Evolutionary conservation across 176 grass and related monocot species (phyloP), one percentile per base, ranked within the genome.

Genomic region (Paspalum notatum): DNA sequence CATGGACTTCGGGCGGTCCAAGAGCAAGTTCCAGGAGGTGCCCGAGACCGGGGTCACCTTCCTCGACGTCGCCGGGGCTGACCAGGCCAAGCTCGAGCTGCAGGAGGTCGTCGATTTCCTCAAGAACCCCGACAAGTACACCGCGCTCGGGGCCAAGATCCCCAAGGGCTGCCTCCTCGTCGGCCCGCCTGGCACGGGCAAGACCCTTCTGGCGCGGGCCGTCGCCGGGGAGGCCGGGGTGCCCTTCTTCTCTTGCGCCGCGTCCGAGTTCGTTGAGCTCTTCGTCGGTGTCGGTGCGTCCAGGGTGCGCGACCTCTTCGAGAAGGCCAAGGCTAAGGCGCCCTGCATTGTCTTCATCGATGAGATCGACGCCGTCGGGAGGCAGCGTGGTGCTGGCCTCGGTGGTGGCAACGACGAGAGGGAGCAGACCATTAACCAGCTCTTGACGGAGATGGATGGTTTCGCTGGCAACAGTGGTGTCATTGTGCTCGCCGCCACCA

Each of bases 331-430:
- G 79, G 81, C 96, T 6, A 98, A 98, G 88, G 96, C 96, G 9
- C 96, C 96, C 0, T 98, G 96, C 92, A 98, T 98, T 71, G 92
- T 98, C 20, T 98, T 95, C 81, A 98, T 98, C 13, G 96, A 98
- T 72, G 96, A 98, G 39, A 95, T 98, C 25, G 96, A 98, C 39
- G 96, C 96, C 0, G 96, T 98, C 12, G 96, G 96, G 10, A 88
- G 96, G 50, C 96, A 98, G 86, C 88, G 96, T 61, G 96, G 96
- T 8, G 96, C 96, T 0, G 96, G 96, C 0, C 86, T 98, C n/a
- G 95, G 95, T 27, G 95, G 95, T 4, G 95, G 95, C 0, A 98
- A 98, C 7, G 95, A 98, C 43, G 95, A 98, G 86, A 93, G 96
- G 66, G 96, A 98, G 84, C 96, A 98, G 90, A 98, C 96, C 25